phyloP scores from a whole-genome alignment of 192 early-diverging fungal genomes.

The Kickxella alabastrina region DNA sequence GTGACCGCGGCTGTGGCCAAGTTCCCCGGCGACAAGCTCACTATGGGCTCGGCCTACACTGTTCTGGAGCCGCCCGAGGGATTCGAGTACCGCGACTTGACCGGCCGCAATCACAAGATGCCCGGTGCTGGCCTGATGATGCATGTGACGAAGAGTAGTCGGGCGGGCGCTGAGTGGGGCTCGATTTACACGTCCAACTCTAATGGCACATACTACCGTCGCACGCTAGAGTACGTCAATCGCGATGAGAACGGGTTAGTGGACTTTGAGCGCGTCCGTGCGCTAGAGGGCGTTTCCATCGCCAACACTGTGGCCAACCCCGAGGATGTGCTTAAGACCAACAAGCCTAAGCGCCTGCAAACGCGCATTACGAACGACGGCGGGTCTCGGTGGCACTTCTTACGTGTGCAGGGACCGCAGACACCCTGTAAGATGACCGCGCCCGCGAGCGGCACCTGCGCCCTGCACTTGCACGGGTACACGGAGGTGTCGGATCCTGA shows the following conservation, averaged over 20 bases:
- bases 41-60: conserved; percentile 60
- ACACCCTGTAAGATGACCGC: conserved; percentile 55
- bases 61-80: conserved; percentile 63
- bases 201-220: conserved; percentile 78
- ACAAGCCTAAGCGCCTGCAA: conserved; percentile 58
- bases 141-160: conserved; percentile 59
- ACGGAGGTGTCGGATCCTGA: conserved; percentile 73
- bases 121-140: conserved; percentile 59
- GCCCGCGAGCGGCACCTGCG: conserved; percentile 51
- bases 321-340: conserved; percentile 51
- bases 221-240: conserved; percentile 69
- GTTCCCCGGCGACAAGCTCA: conserved; percentile 70
- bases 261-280: conserved; percentile 87
- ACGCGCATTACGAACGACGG: conserved; percentile 78
- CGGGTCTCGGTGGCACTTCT: conserved; percentile 66
- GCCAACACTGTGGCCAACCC: conserved; percentile 77
- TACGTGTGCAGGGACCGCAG: conserved; percentile 28
- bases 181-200: conserved; percentile 87
- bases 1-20: conserved; percentile 59
- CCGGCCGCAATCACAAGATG: conserved; percentile 35
- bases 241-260: conserved; percentile 71
- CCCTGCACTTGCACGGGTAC: conserved; percentile 82
- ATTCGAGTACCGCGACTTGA: conserved; percentile 36
- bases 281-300: conserved; percentile 78
- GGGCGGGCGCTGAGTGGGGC: conserved; percentile 66